Evolutionary conservation across 2,329 filamentous ascomycete genomes (phyloP).

Genomic region (Colletotrichum limetticola): DNA sequence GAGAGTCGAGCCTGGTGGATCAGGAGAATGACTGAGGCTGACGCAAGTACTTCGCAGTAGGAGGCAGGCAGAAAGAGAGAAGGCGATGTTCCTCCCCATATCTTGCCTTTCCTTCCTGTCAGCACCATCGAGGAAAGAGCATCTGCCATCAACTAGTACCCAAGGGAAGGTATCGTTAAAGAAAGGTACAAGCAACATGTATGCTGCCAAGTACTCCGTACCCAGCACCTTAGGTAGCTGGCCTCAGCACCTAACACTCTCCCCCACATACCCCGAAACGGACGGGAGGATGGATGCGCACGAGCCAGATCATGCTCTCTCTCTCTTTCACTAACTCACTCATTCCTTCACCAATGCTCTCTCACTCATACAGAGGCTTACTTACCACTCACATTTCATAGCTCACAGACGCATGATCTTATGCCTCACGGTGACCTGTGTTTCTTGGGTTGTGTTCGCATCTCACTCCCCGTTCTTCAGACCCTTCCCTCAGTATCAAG

Average conservation of each 20-base stretch:
- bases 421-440: not conserved
- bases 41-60: not conserved
- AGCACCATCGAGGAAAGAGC: not conserved
- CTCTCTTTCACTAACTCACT: not conserved
- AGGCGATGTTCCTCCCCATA: too few relatives aligned
- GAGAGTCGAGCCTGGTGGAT: too few relatives aligned
- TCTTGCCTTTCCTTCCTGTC: not conserved
- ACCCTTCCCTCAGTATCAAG: not conserved
- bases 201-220: not conserved
- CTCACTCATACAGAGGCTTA: not conserved
- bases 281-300: conserved; percentile 24
- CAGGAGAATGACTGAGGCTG: not conserved
- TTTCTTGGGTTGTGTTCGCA: not conserved
- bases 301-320: conserved; percentile 12
- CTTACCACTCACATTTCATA: not conserved
- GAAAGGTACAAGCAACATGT: too few relatives aligned
- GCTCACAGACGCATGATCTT: not conserved
- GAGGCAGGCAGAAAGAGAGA: not conserved
- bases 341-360: not conserved
- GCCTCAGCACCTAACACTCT: not conserved
- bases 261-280: conserved; percentile 32
- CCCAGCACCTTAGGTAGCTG: not conserved
- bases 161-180: too few relatives aligned
- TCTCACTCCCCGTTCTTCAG: not conserved
- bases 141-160: too few relatives aligned